These are phyloP conservation scores for Recurvomyces mirabilis DNA, from an alignment of 495 filamentous ascomycete species.

Conservation along the genomic window DNA sequence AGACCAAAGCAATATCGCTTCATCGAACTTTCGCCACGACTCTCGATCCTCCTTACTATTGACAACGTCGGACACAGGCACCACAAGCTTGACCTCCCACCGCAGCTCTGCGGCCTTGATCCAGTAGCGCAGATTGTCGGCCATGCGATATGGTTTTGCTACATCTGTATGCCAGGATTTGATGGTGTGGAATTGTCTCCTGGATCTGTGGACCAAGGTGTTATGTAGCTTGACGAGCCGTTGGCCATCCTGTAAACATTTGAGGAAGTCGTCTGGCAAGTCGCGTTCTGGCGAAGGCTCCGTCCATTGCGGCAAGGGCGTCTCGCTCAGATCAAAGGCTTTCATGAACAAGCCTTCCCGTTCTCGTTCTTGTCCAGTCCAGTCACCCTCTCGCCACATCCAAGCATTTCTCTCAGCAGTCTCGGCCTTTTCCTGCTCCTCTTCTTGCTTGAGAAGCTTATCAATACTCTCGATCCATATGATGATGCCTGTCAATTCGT, in stretches of 20 bases:
- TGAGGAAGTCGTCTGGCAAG: conserved; percentile 66
- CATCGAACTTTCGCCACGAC: conserved; percentile 72
- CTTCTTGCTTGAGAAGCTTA: conserved; percentile 61
- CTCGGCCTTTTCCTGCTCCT: conserved; percentile 63
- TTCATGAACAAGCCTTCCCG: conserved; percentile 57
- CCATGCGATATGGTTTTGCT: conserved; percentile 82
- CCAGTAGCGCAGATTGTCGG: conserved; percentile 93
- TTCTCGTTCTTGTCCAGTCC: conserved; percentile 64
- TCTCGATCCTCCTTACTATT: conserved; percentile 54
- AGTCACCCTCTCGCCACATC: conserved; percentile 72
- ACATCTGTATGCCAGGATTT: conserved; percentile 78
- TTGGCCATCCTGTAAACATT: conserved; percentile 62
- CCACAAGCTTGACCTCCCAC: conserved; percentile 68
- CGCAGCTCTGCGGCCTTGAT: conserved; percentile 88
- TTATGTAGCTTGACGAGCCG: conserved; percentile 82
- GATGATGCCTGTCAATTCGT: conserved; percentile 61
- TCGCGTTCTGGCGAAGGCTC: conserved; percentile 33
- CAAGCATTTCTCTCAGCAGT: conserved; percentile 57
- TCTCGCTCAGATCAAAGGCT: conserved; percentile 57
- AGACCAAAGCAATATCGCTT: conserved; percentile 70
- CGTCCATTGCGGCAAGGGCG: conserved; percentile 55
- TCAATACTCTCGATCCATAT: conserved; percentile 69
- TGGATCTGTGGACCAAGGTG: conserved; percentile 68
- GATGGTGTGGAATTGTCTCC: conserved; percentile 83
- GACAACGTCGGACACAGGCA: conserved; percentile 46